Conservation (phyloP, 2,329 filamentous ascomycete species). For the Verruconis gallopava region DNA sequence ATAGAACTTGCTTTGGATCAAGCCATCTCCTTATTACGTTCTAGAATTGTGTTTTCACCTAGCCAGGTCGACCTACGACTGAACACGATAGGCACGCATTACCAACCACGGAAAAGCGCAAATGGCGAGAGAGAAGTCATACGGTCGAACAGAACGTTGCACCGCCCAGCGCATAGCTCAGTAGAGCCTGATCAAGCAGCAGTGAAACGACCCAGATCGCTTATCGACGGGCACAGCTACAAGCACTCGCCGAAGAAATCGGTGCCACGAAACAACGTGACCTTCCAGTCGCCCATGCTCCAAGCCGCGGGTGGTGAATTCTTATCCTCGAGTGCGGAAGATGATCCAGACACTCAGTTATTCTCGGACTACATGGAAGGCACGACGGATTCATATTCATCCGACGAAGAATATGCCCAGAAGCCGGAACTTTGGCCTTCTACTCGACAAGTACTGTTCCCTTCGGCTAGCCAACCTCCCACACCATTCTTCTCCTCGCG, state of each 20-base stretch:
- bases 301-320: constrained; percentile 7
- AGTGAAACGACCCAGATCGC: background rate
- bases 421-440: constrained; percentile 12
- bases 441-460: constrained; percentile 9
- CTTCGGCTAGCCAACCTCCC: constrained; percentile 8
- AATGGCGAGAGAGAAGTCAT: background rate
- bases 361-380: background rate
- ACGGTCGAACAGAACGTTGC: background rate
- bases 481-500: constrained; percentile 6
- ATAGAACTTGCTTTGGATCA: constrained; percentile 76
- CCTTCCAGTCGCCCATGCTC: constrained; percentile 8
- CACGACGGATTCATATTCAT: constrained; percentile 8
- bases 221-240: background rate
- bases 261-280: constrained; percentile 1
- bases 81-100: constrained; percentile 10
- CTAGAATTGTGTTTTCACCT: constrained; percentile 55
- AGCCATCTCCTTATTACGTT: constrained; percentile 55
- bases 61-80: constrained; percentile 38
- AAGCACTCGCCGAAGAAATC: constrained; percentile 1
- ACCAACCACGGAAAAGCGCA: background rate
- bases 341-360: constrained; percentile 8
- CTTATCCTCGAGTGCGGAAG: constrained; percentile 11
- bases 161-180: background rate
- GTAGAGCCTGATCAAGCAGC: constrained; percentile 1
- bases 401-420: constrained; percentile 1